Conservation (phyloP, 306 rosid genomes). For the Malus asiatica region DNA sequence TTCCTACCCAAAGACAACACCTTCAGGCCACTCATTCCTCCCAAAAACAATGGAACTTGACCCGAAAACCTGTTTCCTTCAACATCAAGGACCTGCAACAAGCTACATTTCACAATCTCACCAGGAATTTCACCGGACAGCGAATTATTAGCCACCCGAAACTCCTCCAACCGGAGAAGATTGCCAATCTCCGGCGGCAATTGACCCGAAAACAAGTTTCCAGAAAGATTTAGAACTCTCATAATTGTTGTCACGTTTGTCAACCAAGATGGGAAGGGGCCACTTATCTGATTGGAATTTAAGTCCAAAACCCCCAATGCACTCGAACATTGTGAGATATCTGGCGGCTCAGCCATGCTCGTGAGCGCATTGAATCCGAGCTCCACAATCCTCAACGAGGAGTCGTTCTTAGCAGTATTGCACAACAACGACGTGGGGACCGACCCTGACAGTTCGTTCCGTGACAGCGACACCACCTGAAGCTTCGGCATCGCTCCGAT, state of each 20-base stretch:
- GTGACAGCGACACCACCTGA: constrained; percentile 55
- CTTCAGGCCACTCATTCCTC: constrained; percentile 31
- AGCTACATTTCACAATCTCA: constrained; percentile 45
- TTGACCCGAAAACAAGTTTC: constrained; percentile 51
- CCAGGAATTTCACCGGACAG: constrained; percentile 46
- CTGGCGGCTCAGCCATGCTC: constrained; percentile 47
- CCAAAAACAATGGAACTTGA: constrained; percentile 44
- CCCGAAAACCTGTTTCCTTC: constrained; percentile 49
- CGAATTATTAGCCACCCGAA: constrained; percentile 40
- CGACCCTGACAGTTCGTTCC: constrained; percentile 48
- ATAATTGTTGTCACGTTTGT: constrained; percentile 39
- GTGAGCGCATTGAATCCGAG: constrained; percentile 64
- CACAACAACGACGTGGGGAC: constrained; percentile 57
- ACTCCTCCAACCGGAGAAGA: constrained; percentile 42
- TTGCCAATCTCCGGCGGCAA: constrained; percentile 43
- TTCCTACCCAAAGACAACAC: constrained; percentile 49
- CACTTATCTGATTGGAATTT: constrained; percentile 38
- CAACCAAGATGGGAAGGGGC: constrained; percentile 58
- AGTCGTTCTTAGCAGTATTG: constrained; percentile 14
- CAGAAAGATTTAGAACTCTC: constrained; percentile 50
- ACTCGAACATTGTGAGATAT: constrained; percentile 23
- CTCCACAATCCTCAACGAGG: constrained; percentile 38
- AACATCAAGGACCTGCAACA: constrained; percentile 53
- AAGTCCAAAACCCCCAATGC: constrained; percentile 51
- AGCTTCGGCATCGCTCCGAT: constrained; percentile 53